These are phyloP conservation scores for Papiliotrema fonsecae DNA, from an alignment of 1,284 basidiomycete species.

Conservation along the genomic window DNA sequence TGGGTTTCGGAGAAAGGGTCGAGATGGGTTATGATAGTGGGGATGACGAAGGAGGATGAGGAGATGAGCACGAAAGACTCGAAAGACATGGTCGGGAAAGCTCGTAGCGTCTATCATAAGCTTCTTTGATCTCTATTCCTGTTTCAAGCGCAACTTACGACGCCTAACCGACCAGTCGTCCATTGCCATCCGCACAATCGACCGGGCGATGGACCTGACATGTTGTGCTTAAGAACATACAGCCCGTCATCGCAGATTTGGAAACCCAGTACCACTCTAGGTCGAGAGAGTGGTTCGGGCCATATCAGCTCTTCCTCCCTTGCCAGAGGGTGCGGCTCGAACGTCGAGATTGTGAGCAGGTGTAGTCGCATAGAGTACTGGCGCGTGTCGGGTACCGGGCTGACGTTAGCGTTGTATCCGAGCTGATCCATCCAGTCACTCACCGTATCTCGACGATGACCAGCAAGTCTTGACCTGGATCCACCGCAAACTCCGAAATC, in stretches of 20 bases:
- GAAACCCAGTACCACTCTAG: constrained; percentile 26
- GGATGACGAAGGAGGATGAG: constrained; percentile 36
- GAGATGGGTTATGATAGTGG: constrained; percentile 26
- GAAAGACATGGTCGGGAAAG: constrained; percentile 24
- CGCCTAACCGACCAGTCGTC: constrained; percentile 39
- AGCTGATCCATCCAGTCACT: constrained; percentile 9
- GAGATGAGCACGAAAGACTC: constrained; percentile 38
- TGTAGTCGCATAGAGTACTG: constrained; percentile 30
- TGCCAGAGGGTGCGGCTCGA: constrained; percentile 40
- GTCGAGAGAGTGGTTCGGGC: constrained; percentile 13
- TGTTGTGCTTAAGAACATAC: constrained; percentile 34
- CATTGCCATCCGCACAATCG: constrained; percentile 43
- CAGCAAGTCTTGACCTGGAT: constrained; percentile 46
- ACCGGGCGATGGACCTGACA: constrained; percentile 13
- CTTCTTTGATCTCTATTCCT: neutral
- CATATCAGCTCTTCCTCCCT: constrained; percentile 23
- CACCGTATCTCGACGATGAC: constrained; percentile 35
- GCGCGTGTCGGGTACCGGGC: neutral
- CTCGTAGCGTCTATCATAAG: constrained; percentile 19
- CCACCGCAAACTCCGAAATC: constrained; percentile 45
- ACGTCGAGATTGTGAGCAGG: constrained; percentile 37
- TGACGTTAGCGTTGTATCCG: neutral
- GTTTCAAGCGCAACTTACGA: constrained; percentile 26
- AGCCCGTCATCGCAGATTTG: constrained; percentile 47
- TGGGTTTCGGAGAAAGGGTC: constrained; percentile 16